Conservation (phyloP, 1,284 basidiomycete genomes). For the Mycosarcoma mackinlayi region DNA sequence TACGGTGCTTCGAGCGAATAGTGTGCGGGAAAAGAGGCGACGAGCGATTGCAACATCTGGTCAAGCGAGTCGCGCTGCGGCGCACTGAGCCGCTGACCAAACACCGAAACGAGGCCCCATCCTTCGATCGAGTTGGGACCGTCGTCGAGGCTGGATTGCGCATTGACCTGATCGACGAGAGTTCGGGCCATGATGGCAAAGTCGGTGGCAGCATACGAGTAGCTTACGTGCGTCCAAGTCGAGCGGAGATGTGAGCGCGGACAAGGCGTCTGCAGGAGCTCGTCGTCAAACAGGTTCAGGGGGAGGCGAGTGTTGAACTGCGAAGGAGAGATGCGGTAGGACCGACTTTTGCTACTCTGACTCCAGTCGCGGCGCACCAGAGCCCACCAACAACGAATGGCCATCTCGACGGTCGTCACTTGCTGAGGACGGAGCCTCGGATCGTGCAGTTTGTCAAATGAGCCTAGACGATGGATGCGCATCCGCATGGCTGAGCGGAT, state of each 20-base stretch:
- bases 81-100: constrained; percentile 27
- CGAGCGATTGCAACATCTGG: constrained; percentile 31
- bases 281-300: constrained; percentile 43
- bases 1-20: constrained; percentile 40
- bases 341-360: constrained; percentile 28
- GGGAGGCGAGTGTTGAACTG: constrained; percentile 43
- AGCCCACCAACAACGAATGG: constrained; percentile 43
- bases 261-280: constrained; percentile 22
- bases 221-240: constrained; percentile 43
- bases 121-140: constrained; percentile 15
- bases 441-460: constrained; percentile 19
- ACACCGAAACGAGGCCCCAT: constrained; percentile 34
- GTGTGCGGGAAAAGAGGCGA: constrained; percentile 36
- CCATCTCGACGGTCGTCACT: constrained; percentile 32
- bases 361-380: constrained; percentile 41
- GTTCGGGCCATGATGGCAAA: constrained; percentile 39
- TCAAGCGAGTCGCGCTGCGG: constrained; percentile 36
- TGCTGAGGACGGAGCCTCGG: background rate
- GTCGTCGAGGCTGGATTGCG: constrained; percentile 21
- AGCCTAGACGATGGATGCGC: constrained; percentile 41
- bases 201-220: constrained; percentile 32
- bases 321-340: constrained; percentile 29
- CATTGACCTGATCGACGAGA: constrained; percentile 41
- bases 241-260: constrained; percentile 33
- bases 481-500: constrained; percentile 46